Percentiles rank a stretch among this genome's conserved stretches.
Evolutionary conservation across 768 basidiomycete species (phyloP).

Genomic region (Pleurotus salmoneostramineus): DNA sequence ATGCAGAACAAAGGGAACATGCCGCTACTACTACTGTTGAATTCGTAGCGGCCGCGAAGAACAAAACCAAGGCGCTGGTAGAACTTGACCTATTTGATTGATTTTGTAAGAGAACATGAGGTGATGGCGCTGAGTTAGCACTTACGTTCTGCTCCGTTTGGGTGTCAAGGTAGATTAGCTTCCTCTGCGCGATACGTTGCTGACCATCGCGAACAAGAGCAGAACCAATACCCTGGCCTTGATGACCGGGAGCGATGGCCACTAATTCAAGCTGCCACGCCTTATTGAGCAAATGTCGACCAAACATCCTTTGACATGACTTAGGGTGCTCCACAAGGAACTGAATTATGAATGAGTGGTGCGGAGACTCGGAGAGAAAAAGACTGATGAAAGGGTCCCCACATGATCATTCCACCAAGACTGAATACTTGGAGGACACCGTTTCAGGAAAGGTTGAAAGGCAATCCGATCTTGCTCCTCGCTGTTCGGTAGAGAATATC

Average conservation of each 20-base stretch:
- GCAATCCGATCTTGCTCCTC: slow-evolving; percentile 4
- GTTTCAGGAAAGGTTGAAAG: slow-evolving; percentile 2
- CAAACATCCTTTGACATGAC: slow-evolving; percentile 6
- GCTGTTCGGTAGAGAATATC: slow-evolving; percentile 2
- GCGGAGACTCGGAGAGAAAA: no score
- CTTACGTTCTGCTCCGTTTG: slow-evolving; percentile 5
- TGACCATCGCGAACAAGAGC: slow-evolving; percentile 6
- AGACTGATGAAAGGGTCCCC: not conserved
- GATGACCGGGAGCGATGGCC: slow-evolving; percentile 5
- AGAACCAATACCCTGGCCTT: slow-evolving; percentile 4
- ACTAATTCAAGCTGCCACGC: slow-evolving; percentile 7
- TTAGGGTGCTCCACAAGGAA: slow-evolving; percentile 4
- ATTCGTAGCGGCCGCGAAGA: slow-evolving; percentile 3
- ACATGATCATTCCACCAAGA: slow-evolving; percentile 2
- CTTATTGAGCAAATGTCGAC: slow-evolving; percentile 2
- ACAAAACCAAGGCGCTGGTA: slow-evolving; percentile 7
- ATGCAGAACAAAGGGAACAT: slow-evolving; percentile 3
- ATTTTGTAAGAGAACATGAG: not conserved
- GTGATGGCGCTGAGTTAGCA: not conserved
- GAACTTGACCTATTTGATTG: slow-evolving; percentile 3
- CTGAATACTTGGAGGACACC: not conserved
- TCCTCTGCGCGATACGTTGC: slow-evolving; percentile 2
- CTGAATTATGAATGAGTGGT: not conserved
- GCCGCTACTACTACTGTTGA: slow-evolving; percentile 1
- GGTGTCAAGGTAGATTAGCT: slow-evolving; percentile 6